Percentiles rank a stretch among this genome's conserved stretches.
phyloP scores from a whole-genome alignment of 495 filamentous ascomycete genomes.

The Penicillium cosmopolitanum region DNA sequence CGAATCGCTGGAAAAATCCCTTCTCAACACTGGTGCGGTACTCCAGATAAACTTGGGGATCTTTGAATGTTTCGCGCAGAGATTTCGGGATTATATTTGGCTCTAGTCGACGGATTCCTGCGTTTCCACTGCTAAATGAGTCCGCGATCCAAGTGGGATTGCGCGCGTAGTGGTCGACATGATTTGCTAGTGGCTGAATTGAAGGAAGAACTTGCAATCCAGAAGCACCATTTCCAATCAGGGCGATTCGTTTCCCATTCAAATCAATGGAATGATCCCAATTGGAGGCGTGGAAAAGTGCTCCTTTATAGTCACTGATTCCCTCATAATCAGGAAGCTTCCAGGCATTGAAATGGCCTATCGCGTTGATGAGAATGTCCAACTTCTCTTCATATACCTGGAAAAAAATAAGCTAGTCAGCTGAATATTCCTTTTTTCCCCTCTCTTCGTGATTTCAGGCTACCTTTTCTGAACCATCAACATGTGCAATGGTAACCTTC shows the following conservation, averaged over 20 bases:
- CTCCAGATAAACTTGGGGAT: conserved; percentile 51
- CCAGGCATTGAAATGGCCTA: conserved; percentile 59
- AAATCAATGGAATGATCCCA: conserved; percentile 56
- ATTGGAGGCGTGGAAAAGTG: conserved; percentile 56
- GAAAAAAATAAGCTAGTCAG: conserved; percentile 10
- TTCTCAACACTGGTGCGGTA: conserved; percentile 57
- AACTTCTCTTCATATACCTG: conserved; percentile 55
- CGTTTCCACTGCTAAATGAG: conserved; percentile 44
- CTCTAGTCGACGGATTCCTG: conserved; percentile 43
- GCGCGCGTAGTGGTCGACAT: conserved; percentile 68
- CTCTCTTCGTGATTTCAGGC: not conserved
- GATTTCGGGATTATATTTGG: conserved; percentile 55
- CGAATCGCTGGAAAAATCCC: conserved; percentile 61
- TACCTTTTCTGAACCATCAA: conserved; percentile 39
- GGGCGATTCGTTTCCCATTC: conserved; percentile 58
- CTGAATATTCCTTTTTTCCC: not conserved
- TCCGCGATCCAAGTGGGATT: conserved; percentile 72
- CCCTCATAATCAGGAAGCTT: conserved; percentile 56
- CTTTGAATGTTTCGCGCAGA: conserved; percentile 50
- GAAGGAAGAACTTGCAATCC: conserved; percentile 60
- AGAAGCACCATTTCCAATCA: conserved; percentile 63
- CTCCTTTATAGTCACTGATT: conserved; percentile 50
- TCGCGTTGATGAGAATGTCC: conserved; percentile 64
- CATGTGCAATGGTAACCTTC: conserved; percentile 47
- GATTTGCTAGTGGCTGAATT: conserved; percentile 57